phyloP scores from a whole-genome alignment of 352 stramenopile genomes.

The Globisporangium cystogenes region DNA sequence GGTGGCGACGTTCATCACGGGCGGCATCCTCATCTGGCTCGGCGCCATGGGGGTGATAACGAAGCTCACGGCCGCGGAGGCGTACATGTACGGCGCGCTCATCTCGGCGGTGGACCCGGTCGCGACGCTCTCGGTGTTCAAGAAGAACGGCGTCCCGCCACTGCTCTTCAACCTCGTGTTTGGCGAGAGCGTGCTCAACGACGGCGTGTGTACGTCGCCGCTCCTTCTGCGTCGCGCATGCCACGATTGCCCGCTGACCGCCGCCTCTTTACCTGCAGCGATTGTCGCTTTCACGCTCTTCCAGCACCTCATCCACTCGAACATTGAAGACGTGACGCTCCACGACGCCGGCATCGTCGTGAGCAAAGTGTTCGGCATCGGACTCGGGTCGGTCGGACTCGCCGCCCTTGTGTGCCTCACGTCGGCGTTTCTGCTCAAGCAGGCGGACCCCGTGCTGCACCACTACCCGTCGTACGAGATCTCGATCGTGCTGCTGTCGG shows the following conservation, averaged over 20 bases:
- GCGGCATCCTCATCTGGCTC: conserved; percentile 67
- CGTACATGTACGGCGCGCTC: conserved; percentile 89
- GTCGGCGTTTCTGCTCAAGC: conserved; percentile 78
- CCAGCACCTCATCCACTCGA: conserved; percentile 73
- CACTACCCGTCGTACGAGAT: conserved; percentile 86
- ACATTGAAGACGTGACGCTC: conserved; percentile 60
- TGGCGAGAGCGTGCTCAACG: conserved; percentile 94
- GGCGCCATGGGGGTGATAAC: conserved; percentile 73
- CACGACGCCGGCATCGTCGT: conserved; percentile 74
- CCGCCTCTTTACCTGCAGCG: conserved; percentile 31
- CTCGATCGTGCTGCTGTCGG: conserved; percentile 77
- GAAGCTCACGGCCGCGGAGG: conserved; percentile 80
- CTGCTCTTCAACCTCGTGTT: conserved; percentile 95
- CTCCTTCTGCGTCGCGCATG: too few relatives aligned
- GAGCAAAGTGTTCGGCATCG: conserved; percentile 78
- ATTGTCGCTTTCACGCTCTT: conserved; percentile 84
- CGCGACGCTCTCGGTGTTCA: conserved; percentile 91
- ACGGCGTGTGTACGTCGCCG: conserved; percentile 82
- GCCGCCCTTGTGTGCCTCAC: conserved; percentile 68
- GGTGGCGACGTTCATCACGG: conserved; percentile 76
- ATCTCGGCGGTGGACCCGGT: conserved; percentile 94
- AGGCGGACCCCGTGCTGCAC: conserved; percentile 60
- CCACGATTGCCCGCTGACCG: too few relatives aligned
- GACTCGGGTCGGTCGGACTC: conserved; percentile 71
- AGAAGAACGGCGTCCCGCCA: conserved; percentile 82